A percentile compares a stretch with the other conserved stretches of the same genome.
Evolutionary conservation across 75 land plant genomes (phyloP).

Genomic region (Sequoia sempervirens): DNA sequence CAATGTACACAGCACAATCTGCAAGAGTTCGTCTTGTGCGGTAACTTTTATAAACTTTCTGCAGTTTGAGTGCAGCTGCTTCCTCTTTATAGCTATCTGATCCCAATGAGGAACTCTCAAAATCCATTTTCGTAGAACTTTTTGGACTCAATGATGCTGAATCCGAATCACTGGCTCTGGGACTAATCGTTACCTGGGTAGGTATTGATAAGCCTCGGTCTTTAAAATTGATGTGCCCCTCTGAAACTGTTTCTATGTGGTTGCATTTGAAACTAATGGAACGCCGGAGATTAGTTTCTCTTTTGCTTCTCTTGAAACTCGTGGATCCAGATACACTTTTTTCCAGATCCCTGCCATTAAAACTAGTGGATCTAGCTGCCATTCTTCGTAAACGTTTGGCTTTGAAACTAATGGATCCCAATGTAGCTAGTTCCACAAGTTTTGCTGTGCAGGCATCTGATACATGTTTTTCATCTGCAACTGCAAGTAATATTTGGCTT

Average conservation of each 20-base stretch:
- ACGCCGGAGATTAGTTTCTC: not conserved
- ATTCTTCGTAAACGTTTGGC: not conserved
- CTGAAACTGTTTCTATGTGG: not conserved
- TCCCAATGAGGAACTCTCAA: slow-evolving; percentile 23
- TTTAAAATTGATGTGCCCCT: not conserved
- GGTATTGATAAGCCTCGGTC: not conserved
- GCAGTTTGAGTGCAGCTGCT: slow-evolving; percentile 81
- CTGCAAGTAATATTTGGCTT: not conserved
- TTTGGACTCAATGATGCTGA: not conserved
- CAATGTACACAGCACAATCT: slow-evolving; percentile 81
- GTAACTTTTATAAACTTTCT: slow-evolving; percentile 84
- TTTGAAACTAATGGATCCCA: slow-evolving; percentile 7
- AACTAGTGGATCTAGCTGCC: slow-evolving; percentile 17
- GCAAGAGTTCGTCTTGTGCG: slow-evolving; percentile 80
- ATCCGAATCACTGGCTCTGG: slow-evolving; percentile 7
- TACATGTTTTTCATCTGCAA: not conserved
- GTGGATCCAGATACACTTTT: slow-evolving; percentile 7
- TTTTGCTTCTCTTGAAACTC: slow-evolving; percentile 12
- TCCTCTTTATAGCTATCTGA: slow-evolving; percentile 19
- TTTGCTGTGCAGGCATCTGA: not conserved
- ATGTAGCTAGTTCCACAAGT: not conserved
- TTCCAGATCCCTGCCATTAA: slow-evolving; percentile 8
- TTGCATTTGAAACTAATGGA: slow-evolving; percentile 7
- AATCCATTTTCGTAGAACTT: not conserved
- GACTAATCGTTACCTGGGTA: slow-evolving; percentile 11